Evolutionary conservation across 2,329 filamentous ascomycete species (phyloP).

Genomic region (Pseudogymnoascus sp.): DNA sequence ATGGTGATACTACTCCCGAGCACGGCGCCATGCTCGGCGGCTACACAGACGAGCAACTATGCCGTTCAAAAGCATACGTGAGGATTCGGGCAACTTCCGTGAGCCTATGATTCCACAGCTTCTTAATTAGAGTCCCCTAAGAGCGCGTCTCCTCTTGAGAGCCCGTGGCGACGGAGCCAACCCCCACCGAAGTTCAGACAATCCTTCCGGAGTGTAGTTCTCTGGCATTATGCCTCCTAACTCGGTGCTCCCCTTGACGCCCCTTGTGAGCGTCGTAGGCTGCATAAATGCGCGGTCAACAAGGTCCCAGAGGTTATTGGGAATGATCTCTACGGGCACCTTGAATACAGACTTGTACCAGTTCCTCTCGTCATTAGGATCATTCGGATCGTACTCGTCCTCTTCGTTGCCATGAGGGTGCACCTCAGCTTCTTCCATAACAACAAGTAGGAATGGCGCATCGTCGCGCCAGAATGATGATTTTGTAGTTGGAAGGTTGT

Average conservation of each 20-base stretch:
- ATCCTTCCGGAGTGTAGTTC: not conserved
- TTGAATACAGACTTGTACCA: conserved; percentile 19
- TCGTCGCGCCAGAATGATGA: conserved; percentile 9
- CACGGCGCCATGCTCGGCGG: too few relatives aligned
- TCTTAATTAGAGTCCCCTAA: not conserved
- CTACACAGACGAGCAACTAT: too few relatives aligned
- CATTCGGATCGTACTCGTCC: conserved; percentile 1
- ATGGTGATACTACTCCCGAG: too few relatives aligned
- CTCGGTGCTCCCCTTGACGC: not conserved
- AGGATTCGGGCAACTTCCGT: too few relatives aligned
- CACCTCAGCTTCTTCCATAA: conserved; percentile 13
- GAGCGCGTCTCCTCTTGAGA: not conserved
- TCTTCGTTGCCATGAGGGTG: conserved; percentile 7
- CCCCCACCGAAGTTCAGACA: not conserved
- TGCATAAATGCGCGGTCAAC: conserved; percentile 8
- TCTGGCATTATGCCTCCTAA: not conserved
- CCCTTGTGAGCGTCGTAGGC: not conserved
- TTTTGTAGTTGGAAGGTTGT: conserved; percentile 1
- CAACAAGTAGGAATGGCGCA: conserved; percentile 16
- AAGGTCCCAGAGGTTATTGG: conserved; percentile 14
- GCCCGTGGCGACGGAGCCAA: not conserved
- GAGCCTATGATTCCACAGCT: not conserved
- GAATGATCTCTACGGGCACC: conserved; percentile 16
- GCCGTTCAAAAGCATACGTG: too few relatives aligned
- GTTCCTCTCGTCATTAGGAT: conserved; percentile 11